phyloP scores from a whole-genome alignment of 257 asterid genomes.

The Capsicum pubescens region DNA sequence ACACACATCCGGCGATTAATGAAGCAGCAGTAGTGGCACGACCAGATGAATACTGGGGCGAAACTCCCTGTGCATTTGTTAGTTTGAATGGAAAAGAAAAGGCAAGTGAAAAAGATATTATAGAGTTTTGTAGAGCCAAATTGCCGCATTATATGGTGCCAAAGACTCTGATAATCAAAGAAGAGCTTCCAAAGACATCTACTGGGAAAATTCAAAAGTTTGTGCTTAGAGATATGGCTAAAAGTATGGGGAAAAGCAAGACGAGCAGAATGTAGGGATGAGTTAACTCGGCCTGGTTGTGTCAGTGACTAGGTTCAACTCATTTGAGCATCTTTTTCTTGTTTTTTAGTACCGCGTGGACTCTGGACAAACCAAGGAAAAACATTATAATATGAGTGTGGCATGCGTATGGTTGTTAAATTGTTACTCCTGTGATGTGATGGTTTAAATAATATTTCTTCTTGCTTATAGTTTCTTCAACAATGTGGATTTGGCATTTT shows the following conservation, averaged over 20 bases:
- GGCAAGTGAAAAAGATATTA: constrained; percentile 56
- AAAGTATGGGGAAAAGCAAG: constrained; percentile 41
- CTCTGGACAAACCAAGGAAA: background rate
- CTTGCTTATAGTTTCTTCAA: background rate
- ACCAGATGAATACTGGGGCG: constrained; percentile 85
- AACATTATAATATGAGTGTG: background rate
- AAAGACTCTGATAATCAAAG: constrained; percentile 58
- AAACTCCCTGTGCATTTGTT: constrained; percentile 81
- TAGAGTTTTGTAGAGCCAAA: constrained; percentile 53
- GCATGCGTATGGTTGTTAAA: background rate
- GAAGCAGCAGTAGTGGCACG: constrained; percentile 91
- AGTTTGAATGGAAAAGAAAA: constrained; percentile 58
- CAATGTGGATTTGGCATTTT: background rate
- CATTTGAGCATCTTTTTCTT: background rate
- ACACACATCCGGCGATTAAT: constrained; percentile 70
- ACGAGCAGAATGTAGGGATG: constrained; percentile 44
- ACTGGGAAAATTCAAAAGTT: constrained; percentile 82
- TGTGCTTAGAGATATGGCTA: constrained; percentile 65
- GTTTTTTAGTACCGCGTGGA: background rate
- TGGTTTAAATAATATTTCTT: background rate
- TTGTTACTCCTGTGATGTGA: background rate
- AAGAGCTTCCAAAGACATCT: constrained; percentile 78
- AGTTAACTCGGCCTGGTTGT: constrained; percentile 21
- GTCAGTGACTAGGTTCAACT: constrained; percentile 13
- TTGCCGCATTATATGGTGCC: constrained; percentile 81